phyloP scores from a whole-genome alignment of 2,329 filamentous ascomycete genomes.

The Huntiella savannae region DNA sequence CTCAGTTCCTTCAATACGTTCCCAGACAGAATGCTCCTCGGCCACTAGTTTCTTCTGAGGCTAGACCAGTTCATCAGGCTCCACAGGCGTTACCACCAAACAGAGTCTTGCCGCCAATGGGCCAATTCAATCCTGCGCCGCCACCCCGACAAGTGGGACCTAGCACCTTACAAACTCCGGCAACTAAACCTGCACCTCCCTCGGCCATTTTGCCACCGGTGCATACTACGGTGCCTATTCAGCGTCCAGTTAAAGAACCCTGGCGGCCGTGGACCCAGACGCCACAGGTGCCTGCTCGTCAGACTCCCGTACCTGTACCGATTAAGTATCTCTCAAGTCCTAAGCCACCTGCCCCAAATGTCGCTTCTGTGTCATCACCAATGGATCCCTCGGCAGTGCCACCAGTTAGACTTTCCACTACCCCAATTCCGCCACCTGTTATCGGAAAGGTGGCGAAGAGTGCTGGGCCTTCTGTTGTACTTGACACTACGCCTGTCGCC shows the following conservation, averaged over 20 bases:
- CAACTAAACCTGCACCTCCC: not conserved
- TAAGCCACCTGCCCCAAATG: slow-evolving; percentile 6
- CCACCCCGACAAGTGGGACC: not conserved
- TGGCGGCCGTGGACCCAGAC: not conserved
- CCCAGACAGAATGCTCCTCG: too few species aligned
- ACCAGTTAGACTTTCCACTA: not conserved
- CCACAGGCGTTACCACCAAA: not conserved
- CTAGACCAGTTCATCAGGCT: too few species aligned
- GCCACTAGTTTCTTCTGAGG: too few species aligned
- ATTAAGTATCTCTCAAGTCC: slow-evolving; percentile 19
- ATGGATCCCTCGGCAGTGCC: not conserved
- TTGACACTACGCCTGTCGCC: not conserved
- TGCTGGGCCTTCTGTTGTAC: not conserved
- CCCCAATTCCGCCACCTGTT: not conserved
- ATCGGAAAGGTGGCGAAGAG: not conserved
- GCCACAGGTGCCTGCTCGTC: slow-evolving; percentile 18
- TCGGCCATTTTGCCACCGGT: not conserved
- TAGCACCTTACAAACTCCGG: not conserved
- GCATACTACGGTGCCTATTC: not conserved
- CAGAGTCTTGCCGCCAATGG: not conserved
- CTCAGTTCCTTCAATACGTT: too few species aligned
- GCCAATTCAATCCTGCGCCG: not conserved
- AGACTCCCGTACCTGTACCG: slow-evolving; percentile 26
- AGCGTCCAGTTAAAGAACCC: not conserved
- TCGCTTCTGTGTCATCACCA: not conserved